These are phyloP conservation scores for Boletus sensibilis DNA, from an alignment of 768 basidiomycete genomes.

Conservation along the genomic window DNA sequence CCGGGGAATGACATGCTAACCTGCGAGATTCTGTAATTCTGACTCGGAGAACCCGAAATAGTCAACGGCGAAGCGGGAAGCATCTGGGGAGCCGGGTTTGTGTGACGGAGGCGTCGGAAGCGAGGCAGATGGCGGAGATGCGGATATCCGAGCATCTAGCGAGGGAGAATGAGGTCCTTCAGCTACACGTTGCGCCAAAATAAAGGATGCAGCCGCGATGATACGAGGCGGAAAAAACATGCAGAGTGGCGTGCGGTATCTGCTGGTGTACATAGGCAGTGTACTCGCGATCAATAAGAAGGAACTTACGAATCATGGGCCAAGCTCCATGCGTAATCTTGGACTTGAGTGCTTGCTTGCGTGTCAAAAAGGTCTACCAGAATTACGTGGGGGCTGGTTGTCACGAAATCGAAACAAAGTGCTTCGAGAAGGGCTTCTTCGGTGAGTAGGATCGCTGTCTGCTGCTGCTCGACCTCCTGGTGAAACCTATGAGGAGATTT, in stretches of 20 bases:
- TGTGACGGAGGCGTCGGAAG: conserved; percentile 81
- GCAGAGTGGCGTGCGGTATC: conserved; percentile 79
- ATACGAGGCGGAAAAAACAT: conserved; percentile 66
- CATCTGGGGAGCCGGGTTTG: conserved; percentile 69
- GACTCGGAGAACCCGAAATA: conserved; percentile 60
- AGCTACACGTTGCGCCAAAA: conserved; percentile 68
- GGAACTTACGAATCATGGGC: conserved; percentile 79
- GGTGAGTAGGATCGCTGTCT: conserved; percentile 63
- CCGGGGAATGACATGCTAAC: conserved; percentile 36
- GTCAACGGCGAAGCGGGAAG: conserved; percentile 64
- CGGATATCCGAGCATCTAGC: conserved; percentile 71
- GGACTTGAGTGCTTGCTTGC: conserved; percentile 46
- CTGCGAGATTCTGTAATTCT: conserved; percentile 59
- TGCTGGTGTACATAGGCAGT: conserved; percentile 29
- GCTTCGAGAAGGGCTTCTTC: conserved; percentile 82
- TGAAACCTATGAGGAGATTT: neutral
- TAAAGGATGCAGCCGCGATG: conserved; percentile 74
- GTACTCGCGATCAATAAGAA: neutral
- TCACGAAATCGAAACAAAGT: conserved; percentile 82
- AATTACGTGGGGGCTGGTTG: conserved; percentile 73
- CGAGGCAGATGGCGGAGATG: conserved; percentile 68
- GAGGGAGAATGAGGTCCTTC: conserved; percentile 76
- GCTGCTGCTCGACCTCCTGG: conserved; percentile 76
- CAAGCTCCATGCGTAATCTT: conserved; percentile 83
- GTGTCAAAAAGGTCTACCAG: conserved; percentile 71